phyloP scores from a whole-genome alignment of 305 asterid genomes.

The Plantago coronopus region DNA sequence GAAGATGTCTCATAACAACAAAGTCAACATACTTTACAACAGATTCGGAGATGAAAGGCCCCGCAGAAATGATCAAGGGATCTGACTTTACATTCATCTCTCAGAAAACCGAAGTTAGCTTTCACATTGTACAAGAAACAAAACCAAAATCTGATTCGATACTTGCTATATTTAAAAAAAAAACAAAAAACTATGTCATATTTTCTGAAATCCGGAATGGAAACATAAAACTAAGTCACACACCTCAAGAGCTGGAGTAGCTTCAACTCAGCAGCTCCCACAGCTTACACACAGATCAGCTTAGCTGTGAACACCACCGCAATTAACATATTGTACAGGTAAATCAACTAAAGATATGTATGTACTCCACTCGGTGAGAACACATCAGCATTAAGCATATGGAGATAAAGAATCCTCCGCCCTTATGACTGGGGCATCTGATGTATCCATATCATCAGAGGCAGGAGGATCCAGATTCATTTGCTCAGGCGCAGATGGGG shows the following conservation, averaged over 20 bases:
- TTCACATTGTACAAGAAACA: constrained; percentile 22
- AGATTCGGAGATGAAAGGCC: constrained; percentile 10
- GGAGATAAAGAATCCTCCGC: constrained; percentile 34
- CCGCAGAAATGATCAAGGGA: neutral
- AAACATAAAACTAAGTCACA: neutral
- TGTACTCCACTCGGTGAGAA: constrained; percentile 7
- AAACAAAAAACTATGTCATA: constrained; percentile 8
- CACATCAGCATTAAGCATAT: neutral
- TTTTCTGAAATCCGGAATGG: constrained; percentile 1
- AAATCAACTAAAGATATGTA: constrained; percentile 6
- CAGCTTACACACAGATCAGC: constrained; percentile 9
- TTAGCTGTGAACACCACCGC: neutral
- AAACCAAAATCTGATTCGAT: constrained; percentile 8
- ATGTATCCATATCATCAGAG: constrained; percentile 26
- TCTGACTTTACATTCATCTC: constrained; percentile 25
- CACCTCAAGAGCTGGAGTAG: constrained; percentile 2
- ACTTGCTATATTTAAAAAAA: neutral
- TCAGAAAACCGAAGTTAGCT: constrained; percentile 12
- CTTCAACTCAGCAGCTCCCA: constrained; percentile 13
- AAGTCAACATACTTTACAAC: constrained; percentile 18
- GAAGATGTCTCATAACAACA: too few species aligned
- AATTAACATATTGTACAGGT: constrained; percentile 2
- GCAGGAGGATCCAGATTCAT: constrained; percentile 47
- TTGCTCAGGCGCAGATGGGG: constrained; percentile 30
- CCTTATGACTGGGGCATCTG: constrained; percentile 20